Evolutionary conservation across 2,329 filamentous ascomycete genomes (phyloP).

Genomic region (Cladosporium sp.): DNA sequence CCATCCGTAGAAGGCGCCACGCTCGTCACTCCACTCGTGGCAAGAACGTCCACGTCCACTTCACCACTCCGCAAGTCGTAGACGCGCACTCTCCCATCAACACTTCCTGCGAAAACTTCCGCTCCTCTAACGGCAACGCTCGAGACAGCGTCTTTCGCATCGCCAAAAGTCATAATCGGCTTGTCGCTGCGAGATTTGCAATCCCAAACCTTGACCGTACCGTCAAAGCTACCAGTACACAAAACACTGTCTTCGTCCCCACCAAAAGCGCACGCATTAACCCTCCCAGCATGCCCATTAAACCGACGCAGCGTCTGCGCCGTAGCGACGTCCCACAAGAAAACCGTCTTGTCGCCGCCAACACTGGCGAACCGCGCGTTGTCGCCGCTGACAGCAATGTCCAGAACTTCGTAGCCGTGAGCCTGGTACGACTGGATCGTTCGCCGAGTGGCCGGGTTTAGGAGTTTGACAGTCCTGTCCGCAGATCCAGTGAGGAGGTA

Average conservation of each 20-base stretch:
- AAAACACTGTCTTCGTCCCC: slow-evolving; percentile 75
- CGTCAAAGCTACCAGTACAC: slow-evolving; percentile 73
- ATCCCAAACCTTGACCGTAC: slow-evolving; percentile 77
- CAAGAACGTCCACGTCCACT: slow-evolving; percentile 66
- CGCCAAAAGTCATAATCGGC: slow-evolving; percentile 71
- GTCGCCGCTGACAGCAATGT: slow-evolving; percentile 69
- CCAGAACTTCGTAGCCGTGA: slow-evolving; percentile 90
- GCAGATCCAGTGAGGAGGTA: slow-evolving; percentile 79
- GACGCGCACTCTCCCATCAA: slow-evolving; percentile 77
- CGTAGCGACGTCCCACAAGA: slow-evolving; percentile 89
- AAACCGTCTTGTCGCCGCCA: slow-evolving; percentile 87
- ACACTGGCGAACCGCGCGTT: slow-evolving; percentile 85
- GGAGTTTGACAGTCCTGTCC: slow-evolving; percentile 82
- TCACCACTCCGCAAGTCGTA: slow-evolving; percentile 83
- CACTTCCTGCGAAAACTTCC: slow-evolving; percentile 71
- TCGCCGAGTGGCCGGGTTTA: slow-evolving; percentile 63
- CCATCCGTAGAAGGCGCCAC: slow-evolving; percentile 71
- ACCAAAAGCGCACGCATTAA: slow-evolving; percentile 79
- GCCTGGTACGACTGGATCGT: slow-evolving; percentile 87
- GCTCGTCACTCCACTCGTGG: slow-evolving; percentile 65
- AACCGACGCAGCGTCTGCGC: slow-evolving; percentile 78
- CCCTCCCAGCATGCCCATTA: slow-evolving; percentile 62
- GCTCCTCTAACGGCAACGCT: slow-evolving; percentile 46
- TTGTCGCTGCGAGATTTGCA: slow-evolving; percentile 56
- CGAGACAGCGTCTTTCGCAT: slow-evolving; percentile 70